Percentiles rank a stretch among this genome's conserved stretches.
Conservation (phyloP, 1,284 basidiomycete genomes). For the Cystobasidium pallidum region DNA sequence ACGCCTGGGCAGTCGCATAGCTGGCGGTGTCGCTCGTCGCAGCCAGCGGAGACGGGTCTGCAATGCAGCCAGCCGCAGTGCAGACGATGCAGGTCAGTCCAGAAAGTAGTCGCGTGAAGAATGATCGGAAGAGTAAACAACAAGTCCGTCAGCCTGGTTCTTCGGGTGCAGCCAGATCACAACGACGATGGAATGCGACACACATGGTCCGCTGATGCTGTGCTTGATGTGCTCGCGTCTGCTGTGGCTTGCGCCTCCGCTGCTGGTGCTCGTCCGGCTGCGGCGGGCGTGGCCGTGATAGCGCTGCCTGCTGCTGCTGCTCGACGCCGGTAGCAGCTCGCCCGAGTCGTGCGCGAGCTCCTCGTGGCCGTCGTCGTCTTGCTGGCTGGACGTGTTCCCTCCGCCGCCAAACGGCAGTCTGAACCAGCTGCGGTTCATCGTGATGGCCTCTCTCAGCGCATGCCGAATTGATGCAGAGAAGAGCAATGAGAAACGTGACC, state of each 20-base stretch:
- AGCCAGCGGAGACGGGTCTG: slow-evolving; percentile 15
- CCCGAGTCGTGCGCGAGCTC: slow-evolving; percentile 22
- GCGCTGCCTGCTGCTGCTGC: neutral
- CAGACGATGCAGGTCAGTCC: neutral
- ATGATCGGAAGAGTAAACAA: slow-evolving; percentile 19
- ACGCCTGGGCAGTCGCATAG: slow-evolving; percentile 31
- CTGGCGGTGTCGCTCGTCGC: slow-evolving; percentile 21
- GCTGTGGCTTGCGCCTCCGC: neutral
- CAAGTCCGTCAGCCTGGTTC: neutral
- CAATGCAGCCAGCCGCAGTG: neutral
- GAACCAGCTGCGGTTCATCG: slow-evolving; percentile 45
- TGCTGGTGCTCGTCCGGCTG: slow-evolving; percentile 25
- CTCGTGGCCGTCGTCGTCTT: slow-evolving; percentile 11
- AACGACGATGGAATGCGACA: neutral
- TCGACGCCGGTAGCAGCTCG: slow-evolving; percentile 11
- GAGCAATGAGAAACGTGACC: slow-evolving; percentile 30
- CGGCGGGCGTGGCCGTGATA: neutral
- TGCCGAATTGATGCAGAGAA: slow-evolving; percentile 1
- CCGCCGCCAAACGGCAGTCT: slow-evolving; percentile 30
- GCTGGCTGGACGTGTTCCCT: slow-evolving; percentile 1
- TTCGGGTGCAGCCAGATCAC: too few species aligned
- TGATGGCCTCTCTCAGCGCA: neutral
- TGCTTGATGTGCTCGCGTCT: slow-evolving; percentile 10
- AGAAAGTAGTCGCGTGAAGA: slow-evolving; percentile 1
- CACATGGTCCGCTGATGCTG: slow-evolving; percentile 26